phyloP scores from a whole-genome alignment of 495 filamentous ascomycete species.

The Choiromyces venosus region DNA sequence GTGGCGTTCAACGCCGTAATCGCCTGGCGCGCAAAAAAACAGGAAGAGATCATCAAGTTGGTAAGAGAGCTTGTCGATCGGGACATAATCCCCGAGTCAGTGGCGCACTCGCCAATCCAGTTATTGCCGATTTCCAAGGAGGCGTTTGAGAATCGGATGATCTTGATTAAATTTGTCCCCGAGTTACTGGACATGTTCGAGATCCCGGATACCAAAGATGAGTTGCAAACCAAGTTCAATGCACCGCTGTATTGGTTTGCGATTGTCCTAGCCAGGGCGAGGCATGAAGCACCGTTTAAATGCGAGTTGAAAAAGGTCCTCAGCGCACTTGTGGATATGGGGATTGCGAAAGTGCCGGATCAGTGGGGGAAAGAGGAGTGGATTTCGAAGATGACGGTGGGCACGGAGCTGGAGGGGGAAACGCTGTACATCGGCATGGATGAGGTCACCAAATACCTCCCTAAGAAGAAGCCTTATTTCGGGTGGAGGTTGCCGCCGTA shows the following conservation, averaged over 20 bases:
- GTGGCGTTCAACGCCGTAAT: not conserved
- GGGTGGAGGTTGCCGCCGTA: slow-evolving; percentile 1
- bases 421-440: not conserved
- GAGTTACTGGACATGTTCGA: not conserved
- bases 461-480: not conserved
- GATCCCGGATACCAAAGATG: not conserved
- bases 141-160: not conserved
- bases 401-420: not conserved
- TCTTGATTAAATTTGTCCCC: not conserved
- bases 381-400: not conserved
- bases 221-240: not conserved
- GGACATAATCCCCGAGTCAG: not conserved
- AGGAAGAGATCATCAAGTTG: not conserved
- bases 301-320: not conserved
- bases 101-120: not conserved
- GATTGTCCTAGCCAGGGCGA: not conserved
- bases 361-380: not conserved
- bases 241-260: not conserved
- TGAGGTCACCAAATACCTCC: not conserved
- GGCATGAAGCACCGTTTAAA: not conserved
- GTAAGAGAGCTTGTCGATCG: not conserved
- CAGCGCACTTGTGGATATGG: not conserved
- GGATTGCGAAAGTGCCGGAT: not conserved
- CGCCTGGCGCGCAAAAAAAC: not conserved
- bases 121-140: not conserved